Percentiles rank a stretch among this genome's conserved stretches.
Evolutionary conservation across 1,139 yeast species (phyloP).

Genomic region (Taiozyma sp.): DNA sequence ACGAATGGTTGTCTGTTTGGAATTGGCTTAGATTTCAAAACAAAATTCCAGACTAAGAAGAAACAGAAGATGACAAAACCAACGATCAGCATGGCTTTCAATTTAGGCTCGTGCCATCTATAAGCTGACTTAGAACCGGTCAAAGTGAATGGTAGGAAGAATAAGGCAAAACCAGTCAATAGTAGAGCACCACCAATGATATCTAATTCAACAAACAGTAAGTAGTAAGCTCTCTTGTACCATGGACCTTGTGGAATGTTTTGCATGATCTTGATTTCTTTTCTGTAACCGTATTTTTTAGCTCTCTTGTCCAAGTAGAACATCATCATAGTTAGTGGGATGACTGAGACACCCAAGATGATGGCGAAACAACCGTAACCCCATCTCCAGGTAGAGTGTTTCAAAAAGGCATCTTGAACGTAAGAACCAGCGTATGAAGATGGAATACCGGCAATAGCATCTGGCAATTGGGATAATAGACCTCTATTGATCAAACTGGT

Average conservation of each 20-base stretch:
- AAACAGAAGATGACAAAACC: constrained; percentile 19
- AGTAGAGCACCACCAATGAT: constrained; percentile 30
- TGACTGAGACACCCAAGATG: constrained; percentile 28
- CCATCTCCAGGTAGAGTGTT: constrained; percentile 32
- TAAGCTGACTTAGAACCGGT: constrained; percentile 24
- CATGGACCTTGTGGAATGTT: constrained; percentile 13
- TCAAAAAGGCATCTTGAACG: constrained; percentile 22
- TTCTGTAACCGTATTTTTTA: constrained; percentile 16
- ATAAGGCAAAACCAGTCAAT: constrained; percentile 30
- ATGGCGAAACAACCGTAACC: constrained; percentile 36
- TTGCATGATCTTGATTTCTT: constrained; percentile 12
- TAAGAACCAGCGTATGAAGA: constrained; percentile 24
- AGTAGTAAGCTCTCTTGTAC: constrained; percentile 6
- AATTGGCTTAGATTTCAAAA: constrained; percentile 4
- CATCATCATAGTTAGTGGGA: constrained; percentile 31
- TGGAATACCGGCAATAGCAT: constrained; percentile 23
- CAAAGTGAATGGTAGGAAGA: constrained; percentile 33
- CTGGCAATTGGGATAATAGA: constrained; percentile 32
- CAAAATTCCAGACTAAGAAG: constrained; percentile 21
- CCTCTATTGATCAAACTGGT: constrained; percentile 34
- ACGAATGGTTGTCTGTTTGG: constrained; percentile 22
- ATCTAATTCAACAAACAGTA: constrained; percentile 29
- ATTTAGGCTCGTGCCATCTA: constrained; percentile 23
- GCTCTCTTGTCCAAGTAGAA: constrained; percentile 27
- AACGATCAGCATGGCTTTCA: constrained; percentile 25